phyloP scores from a whole-genome alignment of 345 rosid genomes.

The Syzygium grande region DNA sequence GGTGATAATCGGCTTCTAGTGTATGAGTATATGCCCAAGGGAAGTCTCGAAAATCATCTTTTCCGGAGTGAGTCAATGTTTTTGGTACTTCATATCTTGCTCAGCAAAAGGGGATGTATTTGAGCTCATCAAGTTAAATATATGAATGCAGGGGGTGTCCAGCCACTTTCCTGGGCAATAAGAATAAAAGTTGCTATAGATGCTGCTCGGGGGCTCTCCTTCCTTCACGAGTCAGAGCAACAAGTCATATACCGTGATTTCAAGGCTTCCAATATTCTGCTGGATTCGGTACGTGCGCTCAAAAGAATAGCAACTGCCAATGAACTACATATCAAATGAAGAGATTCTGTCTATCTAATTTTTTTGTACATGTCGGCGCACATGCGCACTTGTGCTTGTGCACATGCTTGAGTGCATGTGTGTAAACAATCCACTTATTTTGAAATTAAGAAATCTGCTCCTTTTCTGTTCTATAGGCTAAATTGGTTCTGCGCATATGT shows the following conservation, averaged over 20 bases:
- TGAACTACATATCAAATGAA: background rate
- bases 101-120: background rate
- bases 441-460: background rate
- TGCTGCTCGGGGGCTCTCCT: constrained; percentile 74
- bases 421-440: background rate
- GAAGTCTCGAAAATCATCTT: constrained; percentile 71
- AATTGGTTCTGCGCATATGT: background rate
- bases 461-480: background rate
- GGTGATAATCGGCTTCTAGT: constrained; percentile 67
- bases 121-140: background rate
- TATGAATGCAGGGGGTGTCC: constrained; percentile 30
- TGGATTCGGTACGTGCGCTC: constrained; percentile 47
- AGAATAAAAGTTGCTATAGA: constrained; percentile 63
- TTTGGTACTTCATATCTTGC: background rate
- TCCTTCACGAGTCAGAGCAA: constrained; percentile 57
- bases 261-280: constrained; percentile 70
- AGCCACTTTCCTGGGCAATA: constrained; percentile 55
- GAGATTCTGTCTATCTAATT: background rate
- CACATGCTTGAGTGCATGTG: background rate
- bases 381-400: background rate
- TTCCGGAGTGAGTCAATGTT: constrained; percentile 46
- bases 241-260: constrained; percentile 81
- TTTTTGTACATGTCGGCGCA: background rate
- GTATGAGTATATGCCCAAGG: constrained; percentile 73
- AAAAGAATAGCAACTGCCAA: background rate